Conservation (phyloP, 177 flowering plant species). For the Vitis hybrid region DNA sequence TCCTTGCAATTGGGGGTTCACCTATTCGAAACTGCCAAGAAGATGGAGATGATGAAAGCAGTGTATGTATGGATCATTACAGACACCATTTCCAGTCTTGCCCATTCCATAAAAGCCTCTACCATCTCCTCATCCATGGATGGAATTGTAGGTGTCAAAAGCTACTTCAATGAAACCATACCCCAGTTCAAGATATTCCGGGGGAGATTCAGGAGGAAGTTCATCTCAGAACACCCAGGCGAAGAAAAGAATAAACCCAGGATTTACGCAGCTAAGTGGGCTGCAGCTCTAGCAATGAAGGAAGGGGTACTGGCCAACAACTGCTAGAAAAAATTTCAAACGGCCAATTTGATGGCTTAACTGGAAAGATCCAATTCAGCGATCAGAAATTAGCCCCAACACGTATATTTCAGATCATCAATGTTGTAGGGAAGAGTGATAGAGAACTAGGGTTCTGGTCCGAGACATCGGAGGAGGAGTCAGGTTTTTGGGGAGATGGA, state of each 20-base stretch:
- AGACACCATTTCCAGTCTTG: no score
- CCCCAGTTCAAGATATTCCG: constrained; percentile 13
- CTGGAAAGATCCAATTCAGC: no score
- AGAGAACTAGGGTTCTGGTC: constrained; percentile 27
- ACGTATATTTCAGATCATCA: constrained; percentile 1
- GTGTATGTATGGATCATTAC: constrained; percentile 38
- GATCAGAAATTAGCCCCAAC: no score
- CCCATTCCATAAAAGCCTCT: no score
- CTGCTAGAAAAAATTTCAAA: no score
- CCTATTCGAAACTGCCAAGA: constrained; percentile 26
- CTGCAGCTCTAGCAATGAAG: no score
- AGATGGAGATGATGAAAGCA: constrained; percentile 27
- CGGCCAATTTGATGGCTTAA: no score
- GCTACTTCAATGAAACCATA: constrained; percentile 8
- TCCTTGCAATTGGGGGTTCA: constrained; percentile 10
- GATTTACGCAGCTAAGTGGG: no score
- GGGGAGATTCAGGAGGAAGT: constrained; percentile 17
- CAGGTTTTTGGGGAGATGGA: constrained; percentile 4
- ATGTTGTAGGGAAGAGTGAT: constrained; percentile 21
- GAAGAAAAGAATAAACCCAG: constrained; percentile 4
- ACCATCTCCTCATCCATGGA: no score
- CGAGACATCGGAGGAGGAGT: constrained; percentile 11
- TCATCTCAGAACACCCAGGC: constrained; percentile 6
- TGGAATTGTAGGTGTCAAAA: neutral
- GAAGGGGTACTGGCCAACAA: no score